A percentile compares a stretch with the other conserved stretches of the same genome.
phyloP scores from a whole-genome alignment of 2,329 filamentous ascomycete species.

The Lecanoromycetidae sp. region DNA sequence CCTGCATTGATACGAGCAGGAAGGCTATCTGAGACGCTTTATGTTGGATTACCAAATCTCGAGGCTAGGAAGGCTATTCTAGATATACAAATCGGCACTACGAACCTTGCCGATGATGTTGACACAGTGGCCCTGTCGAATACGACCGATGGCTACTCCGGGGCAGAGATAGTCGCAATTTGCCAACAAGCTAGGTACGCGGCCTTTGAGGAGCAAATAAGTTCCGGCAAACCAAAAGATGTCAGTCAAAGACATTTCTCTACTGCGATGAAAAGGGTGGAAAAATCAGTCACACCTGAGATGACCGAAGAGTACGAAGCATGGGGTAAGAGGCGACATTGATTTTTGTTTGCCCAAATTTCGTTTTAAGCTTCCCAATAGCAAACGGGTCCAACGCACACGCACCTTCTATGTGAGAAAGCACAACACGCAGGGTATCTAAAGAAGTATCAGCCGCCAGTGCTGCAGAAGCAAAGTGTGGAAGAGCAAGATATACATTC shows the following conservation, averaged over 20 bases:
- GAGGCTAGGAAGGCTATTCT: conserved; percentile 67
- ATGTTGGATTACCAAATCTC: conserved; percentile 68
- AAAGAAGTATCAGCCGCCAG: too few relatives aligned
- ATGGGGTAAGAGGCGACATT: conserved; percentile 32
- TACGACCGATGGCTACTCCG: conserved; percentile 65
- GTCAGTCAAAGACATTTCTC: conserved; percentile 35
- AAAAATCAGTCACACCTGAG: conserved; percentile 46
- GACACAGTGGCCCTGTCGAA: conserved; percentile 52
- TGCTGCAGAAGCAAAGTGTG: too few relatives aligned
- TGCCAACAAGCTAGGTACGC: conserved; percentile 40
- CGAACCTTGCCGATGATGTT: conserved; percentile 51
- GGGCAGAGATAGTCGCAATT: conserved; percentile 64
- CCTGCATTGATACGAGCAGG: conserved; percentile 75
- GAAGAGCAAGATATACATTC: too few relatives aligned
- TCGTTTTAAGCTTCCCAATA: too few relatives aligned
- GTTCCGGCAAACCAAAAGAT: conserved; percentile 27
- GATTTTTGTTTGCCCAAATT: too few relatives aligned
- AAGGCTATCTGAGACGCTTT: conserved; percentile 71
- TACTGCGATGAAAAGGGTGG: conserved; percentile 33
- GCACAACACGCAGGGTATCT: too few relatives aligned
- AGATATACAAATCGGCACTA: conserved; percentile 49
- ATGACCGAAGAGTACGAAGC: conserved; percentile 48
- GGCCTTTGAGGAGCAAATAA: conserved; percentile 40
- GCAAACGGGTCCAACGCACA: too few relatives aligned
- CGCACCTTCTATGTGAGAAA: too few relatives aligned